Base-by-base conservation (phyloP, 1,284 basidiomycete genomes). In the Irpex sp. region DNA sequence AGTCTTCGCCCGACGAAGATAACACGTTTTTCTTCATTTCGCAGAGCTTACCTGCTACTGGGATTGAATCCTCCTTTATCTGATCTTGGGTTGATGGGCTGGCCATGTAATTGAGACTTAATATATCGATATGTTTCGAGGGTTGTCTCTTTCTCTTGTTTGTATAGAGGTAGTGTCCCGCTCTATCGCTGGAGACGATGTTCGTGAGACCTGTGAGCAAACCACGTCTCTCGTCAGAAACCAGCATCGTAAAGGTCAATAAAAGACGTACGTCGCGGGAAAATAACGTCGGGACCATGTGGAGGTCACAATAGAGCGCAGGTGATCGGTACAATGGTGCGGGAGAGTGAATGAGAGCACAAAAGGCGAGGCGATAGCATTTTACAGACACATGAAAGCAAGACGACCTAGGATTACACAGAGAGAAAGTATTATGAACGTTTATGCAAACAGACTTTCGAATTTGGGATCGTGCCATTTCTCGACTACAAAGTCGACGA, bases 401-500 rank as follows among this genome's bases (percentile, higher is more conserved):
- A 56, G 34, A 56, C 31, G 26, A 56, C 34, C 7, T 13, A 31
- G 13, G 11, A 56, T 17, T 6, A 56, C 31, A 34, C 11, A 26
- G 54, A 15, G 11, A 21, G 11, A 8, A 34, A 9, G 3, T 4
- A 9, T 6, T 56, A 3, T 52, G 9, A 17, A 19, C 51, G 52
- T n/a, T 51, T 44, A 69, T 44, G 40, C 40, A 59, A 72, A 69
- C 51, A 73, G 64, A 2, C 62, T 64, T 3, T 74, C 74, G 67
- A 89, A 89, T 61, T 82, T 79, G 1, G 83, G 78, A 64, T 90
- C 85, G 65, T 88, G 87, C 60, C 85, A 87, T 61, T 87, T 74
- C 66, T 87, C 83, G 57, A 91, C 80, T 9, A 83, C 81, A 65
- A 88, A 84, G 64, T 92, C 85, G 38, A 87, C 83, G 38, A 91